These are phyloP conservation scores for Ganoderma leucocontextum DNA, from an alignment of 1,284 basidiomycete species.

Conservation along the genomic window DNA sequence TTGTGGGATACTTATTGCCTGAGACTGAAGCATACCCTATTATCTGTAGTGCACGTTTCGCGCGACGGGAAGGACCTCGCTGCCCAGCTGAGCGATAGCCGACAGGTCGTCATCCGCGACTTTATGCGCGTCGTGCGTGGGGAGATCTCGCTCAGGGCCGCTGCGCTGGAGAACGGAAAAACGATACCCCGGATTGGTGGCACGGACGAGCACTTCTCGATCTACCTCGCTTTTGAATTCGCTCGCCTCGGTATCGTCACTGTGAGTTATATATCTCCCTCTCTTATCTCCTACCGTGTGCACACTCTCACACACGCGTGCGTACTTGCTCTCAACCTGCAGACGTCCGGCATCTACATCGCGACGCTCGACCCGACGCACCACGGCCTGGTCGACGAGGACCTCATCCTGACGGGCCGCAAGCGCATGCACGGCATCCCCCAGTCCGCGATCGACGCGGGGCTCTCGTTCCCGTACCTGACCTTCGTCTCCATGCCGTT, in stretches of 20 bases:
- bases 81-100: constrained; percentile 51
- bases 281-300: not conserved
- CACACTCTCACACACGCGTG: not conserved
- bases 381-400: constrained; percentile 30
- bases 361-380: constrained; percentile 36
- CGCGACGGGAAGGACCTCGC: constrained; percentile 63
- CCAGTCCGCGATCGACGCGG: constrained; percentile 29
- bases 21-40: not conserved
- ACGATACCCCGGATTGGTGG: constrained; percentile 16
- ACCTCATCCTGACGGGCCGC: constrained; percentile 23
- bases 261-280: constrained; percentile 44
- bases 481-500: constrained; percentile 46
- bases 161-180: constrained; percentile 55
- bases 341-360: constrained; percentile 53
- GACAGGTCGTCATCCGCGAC: constrained; percentile 59
- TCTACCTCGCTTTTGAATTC: constrained; percentile 63
- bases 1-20: not conserved
- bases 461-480: constrained; percentile 40
- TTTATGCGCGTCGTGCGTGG: constrained; percentile 55
- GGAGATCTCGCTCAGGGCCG: constrained; percentile 44
- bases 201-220: constrained; percentile 38
- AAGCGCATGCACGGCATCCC: constrained; percentile 28
- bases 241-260: constrained; percentile 59
- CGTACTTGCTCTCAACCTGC: not conserved
- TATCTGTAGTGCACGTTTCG: constrained; percentile 63